Evolutionary conservation across 1,284 basidiomycete genomes (phyloP), one percentile per base, ranked within the genome.

Genomic region (Cryptococcus sp.): DNA sequence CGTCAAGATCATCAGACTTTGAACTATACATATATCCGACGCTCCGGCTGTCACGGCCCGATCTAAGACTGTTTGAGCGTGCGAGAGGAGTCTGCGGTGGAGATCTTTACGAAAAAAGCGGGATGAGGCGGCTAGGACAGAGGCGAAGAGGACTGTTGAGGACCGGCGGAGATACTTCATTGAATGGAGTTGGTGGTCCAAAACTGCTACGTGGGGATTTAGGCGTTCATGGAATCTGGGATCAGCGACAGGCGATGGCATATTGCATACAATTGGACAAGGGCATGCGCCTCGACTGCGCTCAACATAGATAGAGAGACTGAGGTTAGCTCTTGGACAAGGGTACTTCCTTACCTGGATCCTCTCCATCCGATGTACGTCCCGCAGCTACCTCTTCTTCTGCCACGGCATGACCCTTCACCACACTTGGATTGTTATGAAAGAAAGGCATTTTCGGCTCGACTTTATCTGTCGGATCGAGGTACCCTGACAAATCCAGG

Each of bases 1-100:
- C n/a, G 60, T 64, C 44, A 68, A 50, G 25, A 71, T 57, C 62
- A 68, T 62, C 25, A 69, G 55, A 9, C 56, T 54, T 51, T 71
- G 69, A 13, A 69, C 56, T 23, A 71, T 51, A 14, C 61, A 62
- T 13, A 65, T 63, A 44, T 65, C 59, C 1, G 58, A 48, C 0
- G 46, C 44, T 10, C 67, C 67, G 3, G 51, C 25, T n/a, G 52
- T 53, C 4, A 68, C 45, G 2, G 66, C 67, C 32, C 67, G 59
- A 44, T 64, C 62, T 19, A 67, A 56, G 16, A 68, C 46, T 1
- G 63, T 63, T 11, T 60, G 56, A 7, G 69, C 63, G 40, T 69
- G 69, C 0, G 56, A 49, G 4, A 62, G 50, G 2, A 71, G 62
- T 1, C 45, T 22, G 2, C 49, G 37, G 25, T 63, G 58, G 18